Evolutionary conservation across 106 monocot genomes (phyloP), one percentile per base, ranked within the genome.

Genomic region (Amphibolis antarctica): DNA sequence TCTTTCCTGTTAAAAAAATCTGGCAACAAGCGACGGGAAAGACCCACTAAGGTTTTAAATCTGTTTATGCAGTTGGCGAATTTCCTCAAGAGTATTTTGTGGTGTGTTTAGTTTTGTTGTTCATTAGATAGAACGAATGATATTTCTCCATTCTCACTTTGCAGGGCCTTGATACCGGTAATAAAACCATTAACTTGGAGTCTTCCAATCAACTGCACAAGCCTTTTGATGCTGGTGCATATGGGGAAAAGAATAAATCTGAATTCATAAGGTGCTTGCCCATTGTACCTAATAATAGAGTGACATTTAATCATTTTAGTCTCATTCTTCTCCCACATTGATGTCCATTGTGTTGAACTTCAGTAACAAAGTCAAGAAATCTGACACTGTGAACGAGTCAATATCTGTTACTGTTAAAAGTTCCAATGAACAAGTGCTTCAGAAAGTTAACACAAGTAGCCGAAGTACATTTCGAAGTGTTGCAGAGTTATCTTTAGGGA

Each of bases 381-480:
- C 57, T 50, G 64, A 53, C 15, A 66, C 25, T 55, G 51, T 64
- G 13, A 65, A 72, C 52, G 42, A 50, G 62, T 28, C 77, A 55
- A 56, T 55, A 3, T 53, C 60, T 46, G 64, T 55, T 36, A 12
- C 49, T 22, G 65, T 7, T 36, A 36, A 70, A 48, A 75, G 62
- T 59, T 66, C 11, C 20, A 49, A 25, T 24, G 73, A 74, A 21
- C 64, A 80, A 46, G 49, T 57, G 23, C 84, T 81, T 61, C 69
- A 49, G 10, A 89, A 62, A 60, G 57, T 74, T 63, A 86, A 89
- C 21, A 86, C 80, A 71, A 79, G 83, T 79, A 86, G 64, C 55
- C 74, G 81, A 45, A 85, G 55, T 69, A 66, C 71, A 5, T 81
- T 93, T 47, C 81, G 71, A 17, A 81, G 75, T 80, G 89, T 94